These are phyloP conservation scores for Aureobasidium sp. DNA, from an alignment of 2,329 filamentous ascomycete species.

Conservation along the genomic window DNA sequence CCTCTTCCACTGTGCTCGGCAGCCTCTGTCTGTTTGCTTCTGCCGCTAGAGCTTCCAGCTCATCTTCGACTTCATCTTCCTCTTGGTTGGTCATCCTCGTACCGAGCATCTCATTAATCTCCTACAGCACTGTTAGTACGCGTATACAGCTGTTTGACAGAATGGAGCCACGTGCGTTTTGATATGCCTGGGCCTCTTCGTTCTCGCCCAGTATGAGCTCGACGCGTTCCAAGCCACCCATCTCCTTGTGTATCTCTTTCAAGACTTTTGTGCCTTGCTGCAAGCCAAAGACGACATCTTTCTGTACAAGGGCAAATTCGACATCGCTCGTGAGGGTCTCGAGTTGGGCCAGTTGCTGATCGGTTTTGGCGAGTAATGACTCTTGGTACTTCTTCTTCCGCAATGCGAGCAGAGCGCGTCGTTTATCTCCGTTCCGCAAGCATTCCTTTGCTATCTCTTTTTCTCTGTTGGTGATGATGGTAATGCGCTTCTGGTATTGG, in stretches of 20 bases:
- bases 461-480: slow-evolving; percentile 76
- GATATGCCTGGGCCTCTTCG: slow-evolving; percentile 84
- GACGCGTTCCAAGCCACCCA: slow-evolving; percentile 88
- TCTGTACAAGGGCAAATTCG: slow-evolving; percentile 94
- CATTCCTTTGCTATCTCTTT: slow-evolving; percentile 79
- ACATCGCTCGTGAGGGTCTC: slow-evolving; percentile 83
- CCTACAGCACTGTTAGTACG: slow-evolving; percentile 44
- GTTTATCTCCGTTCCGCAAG: slow-evolving; percentile 70
- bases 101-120: slow-evolving; percentile 85
- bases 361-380: slow-evolving; percentile 77
- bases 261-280: slow-evolving; percentile 87
- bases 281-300: slow-evolving; percentile 87
- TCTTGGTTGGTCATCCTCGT: slow-evolving; percentile 87
- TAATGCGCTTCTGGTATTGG: slow-evolving; percentile 89
- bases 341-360: slow-evolving; percentile 86
- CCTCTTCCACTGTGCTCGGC: slow-evolving; percentile 32
- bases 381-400: slow-evolving; percentile 97
- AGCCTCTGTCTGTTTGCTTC: slow-evolving; percentile 43
- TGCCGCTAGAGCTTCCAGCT: slow-evolving; percentile 72
- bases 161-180: slow-evolving; percentile 54
- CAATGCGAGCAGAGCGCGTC: slow-evolving; percentile 75
- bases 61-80: slow-evolving; percentile 96
- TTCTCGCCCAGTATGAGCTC: slow-evolving; percentile 93
- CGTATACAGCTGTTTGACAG: not conserved
- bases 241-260: slow-evolving; percentile 86